Evolutionary conservation across 2,329 filamentous ascomycete species (phyloP), one percentile per base, ranked within the genome.

Genomic region (Arthrobotrys entomopaga): DNA sequence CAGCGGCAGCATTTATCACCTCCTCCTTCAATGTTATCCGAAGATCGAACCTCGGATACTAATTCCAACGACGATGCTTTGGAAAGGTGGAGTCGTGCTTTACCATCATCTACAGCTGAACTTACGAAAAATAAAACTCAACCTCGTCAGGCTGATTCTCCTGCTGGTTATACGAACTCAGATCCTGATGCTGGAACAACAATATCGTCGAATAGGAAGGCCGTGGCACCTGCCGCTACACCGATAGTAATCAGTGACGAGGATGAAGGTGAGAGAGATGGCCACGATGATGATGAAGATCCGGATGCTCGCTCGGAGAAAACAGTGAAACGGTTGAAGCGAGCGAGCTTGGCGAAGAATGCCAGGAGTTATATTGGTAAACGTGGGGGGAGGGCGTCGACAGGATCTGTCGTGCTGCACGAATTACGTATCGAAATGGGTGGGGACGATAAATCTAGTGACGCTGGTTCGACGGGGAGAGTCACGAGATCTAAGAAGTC

Each of bases 71-170:
- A 42, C 38, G 42, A 26, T 15, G 22, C 6, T 19, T 19, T 15
- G 20, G 38, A 29, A 48, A 42, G 19, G n/a, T n/a, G n/a, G 2
- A 54, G 38, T 20, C 13, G n/a, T 5, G 15, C 13, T 15, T 15
- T n/a, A n/a, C n/a, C 42, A 46, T 19, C 46, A n/a, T 8, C n/a
- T 3, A 22, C 49, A 16, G 38, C 60, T 65, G 50, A 65, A 43
- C 11, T 1, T n/a, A 43, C 40, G 11, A 66, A 46, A 60, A 29
- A 40, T 8, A 61, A 66, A 61, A 49, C 50, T 73, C 69, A 73
- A 73, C 69, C 69, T 73, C 69, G 69, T 49, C 38, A 73, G 69
- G 69, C 69, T 19, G 61, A 73, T 52, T 34, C 29, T 34, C 53
- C 48, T 20, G 34, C 56, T 34, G 42, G 40, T 34, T n/a, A 48